Percentiles rank a stretch among this genome's conserved stretches.
phyloP scores from a whole-genome alignment of 345 rosid genomes.

The Populus tremula region DNA sequence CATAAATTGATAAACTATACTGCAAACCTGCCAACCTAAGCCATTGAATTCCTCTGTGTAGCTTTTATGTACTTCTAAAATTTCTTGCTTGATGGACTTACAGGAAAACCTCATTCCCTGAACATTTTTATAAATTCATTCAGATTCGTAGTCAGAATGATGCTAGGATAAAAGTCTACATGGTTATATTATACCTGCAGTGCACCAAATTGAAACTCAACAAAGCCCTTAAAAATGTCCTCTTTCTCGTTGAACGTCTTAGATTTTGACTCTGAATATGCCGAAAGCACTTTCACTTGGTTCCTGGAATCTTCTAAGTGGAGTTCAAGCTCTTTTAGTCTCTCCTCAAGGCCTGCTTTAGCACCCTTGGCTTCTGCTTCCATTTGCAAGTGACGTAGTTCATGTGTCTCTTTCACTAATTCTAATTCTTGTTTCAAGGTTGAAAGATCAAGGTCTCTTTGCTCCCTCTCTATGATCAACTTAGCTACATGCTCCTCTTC shows the following conservation, averaged over 20 bases:
- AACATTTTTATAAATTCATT: conserved; percentile 15
- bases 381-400: conserved; percentile 44
- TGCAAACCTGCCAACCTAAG: conserved; percentile 44
- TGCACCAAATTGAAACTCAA: conserved; percentile 49
- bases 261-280: conserved; percentile 35
- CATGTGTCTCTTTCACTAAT: conserved; percentile 40
- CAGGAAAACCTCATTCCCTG: conserved; percentile 66
- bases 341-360: conserved; percentile 38
- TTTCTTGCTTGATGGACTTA: conserved; percentile 62
- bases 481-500: conserved; percentile 41
- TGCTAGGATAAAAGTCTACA: background rate
- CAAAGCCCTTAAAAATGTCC: conserved; percentile 33
- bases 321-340: conserved; percentile 49
- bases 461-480: conserved; percentile 37
- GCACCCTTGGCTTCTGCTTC: conserved; percentile 56
- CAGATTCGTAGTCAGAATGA: conserved; percentile 5
- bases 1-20: conserved; percentile 2
- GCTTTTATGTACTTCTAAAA: conserved; percentile 41
- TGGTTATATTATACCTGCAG: conserved; percentile 44
- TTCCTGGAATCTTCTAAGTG: conserved; percentile 38
- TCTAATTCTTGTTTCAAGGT: conserved; percentile 33
- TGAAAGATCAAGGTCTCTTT: conserved; percentile 18
- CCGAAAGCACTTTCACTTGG: conserved; percentile 48
- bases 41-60: conserved; percentile 50
- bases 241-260: conserved; percentile 58